phyloP scores from a whole-genome alignment of 2,329 filamentous ascomycete genomes.

The Chaetomium globosum region DNA sequence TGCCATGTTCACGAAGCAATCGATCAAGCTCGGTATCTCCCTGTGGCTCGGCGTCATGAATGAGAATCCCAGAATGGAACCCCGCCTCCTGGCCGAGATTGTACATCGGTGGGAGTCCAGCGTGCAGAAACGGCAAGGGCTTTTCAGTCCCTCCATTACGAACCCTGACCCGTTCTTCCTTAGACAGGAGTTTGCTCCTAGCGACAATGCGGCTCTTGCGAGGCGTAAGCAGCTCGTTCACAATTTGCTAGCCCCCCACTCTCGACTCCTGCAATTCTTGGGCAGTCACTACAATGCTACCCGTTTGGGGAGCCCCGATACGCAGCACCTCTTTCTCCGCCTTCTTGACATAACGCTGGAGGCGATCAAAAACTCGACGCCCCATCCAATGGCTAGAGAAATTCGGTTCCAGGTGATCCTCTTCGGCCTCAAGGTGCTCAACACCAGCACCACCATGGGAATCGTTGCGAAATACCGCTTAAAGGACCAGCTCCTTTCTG shows the following conservation, averaged over 20 bases:
- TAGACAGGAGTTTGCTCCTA: slow-evolving; percentile 90
- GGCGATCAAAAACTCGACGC: slow-evolving; percentile 68
- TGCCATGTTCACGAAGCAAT: slow-evolving; percentile 87
- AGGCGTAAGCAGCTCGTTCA: slow-evolving; percentile 79
- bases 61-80: slow-evolving; percentile 86
- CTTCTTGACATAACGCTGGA: slow-evolving; percentile 78
- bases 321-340: slow-evolving; percentile 78
- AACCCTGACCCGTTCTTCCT: slow-evolving; percentile 87
- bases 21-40: slow-evolving; percentile 92
- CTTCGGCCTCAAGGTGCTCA: slow-evolving; percentile 77
- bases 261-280: slow-evolving; percentile 83
- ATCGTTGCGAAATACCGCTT: slow-evolving; percentile 72
- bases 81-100: slow-evolving; percentile 82
- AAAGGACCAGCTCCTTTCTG: slow-evolving; percentile 86
- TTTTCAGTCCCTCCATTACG: slow-evolving; percentile 74
- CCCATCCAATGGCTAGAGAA: slow-evolving; percentile 87
- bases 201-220: slow-evolving; percentile 73
- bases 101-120: slow-evolving; percentile 89
- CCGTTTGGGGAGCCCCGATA: slow-evolving; percentile 79
- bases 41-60: slow-evolving; percentile 97
- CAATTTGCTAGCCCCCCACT: slow-evolving; percentile 82
- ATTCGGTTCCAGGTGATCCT: slow-evolving; percentile 87
- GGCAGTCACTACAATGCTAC: slow-evolving; percentile 94
- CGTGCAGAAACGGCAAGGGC: slow-evolving; percentile 73
- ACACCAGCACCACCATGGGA: slow-evolving; percentile 68